A percentile compares a stretch with the other conserved stretches of the same genome.
These are phyloP conservation scores for Phytophthora tentaculata DNA, from an alignment of 352 stramenopile species.

Conservation along the genomic window DNA sequence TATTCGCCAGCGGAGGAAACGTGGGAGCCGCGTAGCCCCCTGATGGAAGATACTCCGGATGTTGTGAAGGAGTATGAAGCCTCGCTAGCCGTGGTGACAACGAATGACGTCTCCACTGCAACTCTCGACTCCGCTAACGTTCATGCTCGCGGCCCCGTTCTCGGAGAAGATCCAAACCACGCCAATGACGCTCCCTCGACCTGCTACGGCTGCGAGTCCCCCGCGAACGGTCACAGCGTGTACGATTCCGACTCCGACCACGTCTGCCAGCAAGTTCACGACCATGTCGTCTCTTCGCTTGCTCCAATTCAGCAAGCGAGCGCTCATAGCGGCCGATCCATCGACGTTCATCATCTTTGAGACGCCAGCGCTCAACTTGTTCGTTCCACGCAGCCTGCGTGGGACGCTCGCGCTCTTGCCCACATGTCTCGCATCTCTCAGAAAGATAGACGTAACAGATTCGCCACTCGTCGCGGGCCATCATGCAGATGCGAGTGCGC, in stretches of 20 bases:
- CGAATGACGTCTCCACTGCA: neutral
- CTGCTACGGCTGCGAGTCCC: neutral
- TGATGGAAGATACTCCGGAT: conserved; percentile 1
- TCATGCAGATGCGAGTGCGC: neutral
- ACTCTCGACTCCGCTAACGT: neutral
- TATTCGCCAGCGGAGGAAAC: conserved; percentile 2
- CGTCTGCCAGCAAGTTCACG: neutral
- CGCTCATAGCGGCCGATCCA: conserved; percentile 6
- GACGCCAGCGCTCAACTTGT: neutral
- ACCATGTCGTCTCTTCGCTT: neutral
- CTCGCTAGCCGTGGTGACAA: conserved; percentile 1
- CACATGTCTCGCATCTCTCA: neutral
- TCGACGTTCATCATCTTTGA: neutral
- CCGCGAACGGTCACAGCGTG: neutral
- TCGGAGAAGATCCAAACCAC: too few relatives aligned
- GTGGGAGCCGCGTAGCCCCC: neutral
- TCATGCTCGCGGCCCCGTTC: neutral
- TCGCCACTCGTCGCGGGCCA: neutral
- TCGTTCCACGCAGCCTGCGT: neutral
- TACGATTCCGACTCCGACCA: neutral
- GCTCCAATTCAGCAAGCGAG: neutral
- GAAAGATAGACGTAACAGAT: neutral
- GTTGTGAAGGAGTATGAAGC: neutral
- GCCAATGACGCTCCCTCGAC: neutral
- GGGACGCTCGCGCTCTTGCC: neutral